Percentiles rank a stretch among this genome's conserved stretches.
These are phyloP conservation scores for Euphrasia confusa DNA, from an alignment of 257 asterid species.

Conservation along the genomic window DNA sequence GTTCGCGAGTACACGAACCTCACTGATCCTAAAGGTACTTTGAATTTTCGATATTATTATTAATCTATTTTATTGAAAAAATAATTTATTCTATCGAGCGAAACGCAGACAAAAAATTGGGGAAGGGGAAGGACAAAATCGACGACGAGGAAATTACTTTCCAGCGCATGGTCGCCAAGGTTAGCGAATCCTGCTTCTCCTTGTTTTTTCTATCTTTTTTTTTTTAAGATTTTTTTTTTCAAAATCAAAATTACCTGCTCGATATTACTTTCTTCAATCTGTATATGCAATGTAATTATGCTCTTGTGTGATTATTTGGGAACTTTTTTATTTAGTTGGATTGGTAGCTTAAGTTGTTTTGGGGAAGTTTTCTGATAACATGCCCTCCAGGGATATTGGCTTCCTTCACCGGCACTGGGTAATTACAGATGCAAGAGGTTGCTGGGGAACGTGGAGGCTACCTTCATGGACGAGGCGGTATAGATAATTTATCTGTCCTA, in stretches of 20 bases:
- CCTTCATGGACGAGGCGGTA: constrained; percentile 99
- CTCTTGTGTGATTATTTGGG: background rate
- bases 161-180: constrained; percentile 99
- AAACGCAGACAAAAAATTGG: constrained; percentile 66
- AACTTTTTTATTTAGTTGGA: background rate
- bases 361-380: constrained; percentile 66
- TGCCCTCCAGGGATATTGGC: constrained; percentile 99
- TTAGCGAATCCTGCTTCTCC: constrained; percentile 64
- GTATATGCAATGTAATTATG: too few relatives aligned
- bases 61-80: background rate
- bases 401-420: constrained; percentile 51
- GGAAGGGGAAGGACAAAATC: constrained; percentile 81
- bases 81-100: constrained; percentile 13
- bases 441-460: constrained; percentile 99
- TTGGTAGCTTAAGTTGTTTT: constrained; percentile 5
- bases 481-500: constrained; percentile 2
- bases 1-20: constrained; percentile 95
- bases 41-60: background rate
- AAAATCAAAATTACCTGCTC: too few relatives aligned
- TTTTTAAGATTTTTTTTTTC: background rate
- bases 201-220: background rate
- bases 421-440: constrained; percentile 91
- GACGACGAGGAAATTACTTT: constrained; percentile 90
- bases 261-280: too few relatives aligned
- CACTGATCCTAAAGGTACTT: constrained; percentile 84